Percentiles rank a stretch among this genome's conserved stretches.
phyloP scores from a whole-genome alignment of 345 rosid genomes.

The Bruguiera parviflora region DNA sequence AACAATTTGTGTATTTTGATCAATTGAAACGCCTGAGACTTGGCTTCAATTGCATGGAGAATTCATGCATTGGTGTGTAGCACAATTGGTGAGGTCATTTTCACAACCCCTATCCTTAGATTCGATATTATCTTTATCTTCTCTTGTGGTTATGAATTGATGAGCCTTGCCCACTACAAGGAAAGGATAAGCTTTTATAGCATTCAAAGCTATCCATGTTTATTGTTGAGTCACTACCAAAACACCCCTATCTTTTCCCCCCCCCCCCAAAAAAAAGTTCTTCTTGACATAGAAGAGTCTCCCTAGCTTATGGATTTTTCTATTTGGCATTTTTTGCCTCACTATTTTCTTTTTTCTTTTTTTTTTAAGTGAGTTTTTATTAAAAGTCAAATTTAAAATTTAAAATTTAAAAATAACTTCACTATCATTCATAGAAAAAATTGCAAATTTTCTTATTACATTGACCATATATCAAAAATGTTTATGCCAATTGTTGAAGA shows the following conservation, averaged over 20 bases:
- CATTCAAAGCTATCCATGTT: not conserved
- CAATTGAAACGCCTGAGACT: not conserved
- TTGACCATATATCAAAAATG: too few species aligned
- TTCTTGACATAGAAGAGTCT: not conserved
- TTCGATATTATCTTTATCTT: constrained; percentile 32
- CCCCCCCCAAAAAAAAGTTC: not conserved
- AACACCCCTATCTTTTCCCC: not conserved
- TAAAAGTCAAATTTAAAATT: too few species aligned
- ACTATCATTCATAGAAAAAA: too few species aligned
- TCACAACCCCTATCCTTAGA: constrained; percentile 25
- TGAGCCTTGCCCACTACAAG: not conserved
- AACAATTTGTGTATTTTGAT: not conserved
- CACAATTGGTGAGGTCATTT: not conserved
- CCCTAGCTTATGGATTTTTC: too few species aligned
- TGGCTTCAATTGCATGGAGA: constrained; percentile 12
- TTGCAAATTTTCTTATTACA: too few species aligned
- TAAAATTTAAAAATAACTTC: too few species aligned
- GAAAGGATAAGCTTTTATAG: constrained; percentile 19
- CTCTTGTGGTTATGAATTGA: constrained; percentile 13
- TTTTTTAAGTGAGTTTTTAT: too few species aligned
- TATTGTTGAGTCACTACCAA: constrained; percentile 2
- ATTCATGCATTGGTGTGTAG: not conserved
- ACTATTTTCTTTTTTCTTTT: too few species aligned
- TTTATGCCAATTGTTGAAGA: too few species aligned
- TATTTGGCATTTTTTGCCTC: too few species aligned